Conservation (phyloP, 768 basidiomycete species). For the Naganishia kalamii region DNA sequence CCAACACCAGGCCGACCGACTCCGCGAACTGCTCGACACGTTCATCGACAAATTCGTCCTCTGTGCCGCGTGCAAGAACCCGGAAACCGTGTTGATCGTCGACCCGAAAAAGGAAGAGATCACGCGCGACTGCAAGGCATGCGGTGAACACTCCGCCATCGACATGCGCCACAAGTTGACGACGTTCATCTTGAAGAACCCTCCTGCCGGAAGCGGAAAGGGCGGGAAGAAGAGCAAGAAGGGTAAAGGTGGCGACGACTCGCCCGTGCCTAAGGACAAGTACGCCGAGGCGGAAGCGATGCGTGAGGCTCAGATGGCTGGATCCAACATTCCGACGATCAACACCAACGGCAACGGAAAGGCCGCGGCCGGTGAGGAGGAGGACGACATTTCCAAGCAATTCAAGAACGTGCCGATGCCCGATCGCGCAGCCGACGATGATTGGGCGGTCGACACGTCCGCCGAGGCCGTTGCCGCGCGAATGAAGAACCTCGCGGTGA, state of each 20-base stretch:
- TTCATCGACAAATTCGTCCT: constrained; percentile 99
- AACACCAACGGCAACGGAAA: constrained; percentile 48
- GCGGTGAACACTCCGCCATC: constrained; percentile 80
- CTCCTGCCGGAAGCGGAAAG: constrained; percentile 71
- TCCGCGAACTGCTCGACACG: constrained; percentile 87
- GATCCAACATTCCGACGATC: constrained; percentile 37
- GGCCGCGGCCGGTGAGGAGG: constrained; percentile 49
- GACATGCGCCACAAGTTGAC: constrained; percentile 97
- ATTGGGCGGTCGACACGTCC: constrained; percentile 89
- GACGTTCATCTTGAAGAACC: constrained; percentile 95
- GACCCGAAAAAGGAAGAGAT: constrained; percentile 77
- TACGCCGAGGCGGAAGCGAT: constrained; percentile 35
- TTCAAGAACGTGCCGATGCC: constrained; percentile 73
- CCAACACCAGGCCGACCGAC: constrained; percentile 80
- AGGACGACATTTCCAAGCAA: constrained; percentile 80
- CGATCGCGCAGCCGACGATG: constrained; percentile 52
- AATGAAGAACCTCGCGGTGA: constrained; percentile 64
- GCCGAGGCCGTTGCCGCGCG: constrained; percentile 80
- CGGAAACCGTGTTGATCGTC: constrained; percentile 91
- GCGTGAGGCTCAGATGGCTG: constrained; percentile 28
- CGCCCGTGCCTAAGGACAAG: constrained; percentile 51
- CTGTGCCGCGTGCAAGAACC: constrained; percentile 96
- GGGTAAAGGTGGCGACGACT: constrained; percentile 51
- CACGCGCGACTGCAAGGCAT: constrained; percentile 95
- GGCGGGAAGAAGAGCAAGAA: constrained; percentile 49